These are phyloP conservation scores for Stagonosporopsis vannaccii DNA, from an alignment of 2,329 filamentous ascomycete genomes.

Conservation along the genomic window DNA sequence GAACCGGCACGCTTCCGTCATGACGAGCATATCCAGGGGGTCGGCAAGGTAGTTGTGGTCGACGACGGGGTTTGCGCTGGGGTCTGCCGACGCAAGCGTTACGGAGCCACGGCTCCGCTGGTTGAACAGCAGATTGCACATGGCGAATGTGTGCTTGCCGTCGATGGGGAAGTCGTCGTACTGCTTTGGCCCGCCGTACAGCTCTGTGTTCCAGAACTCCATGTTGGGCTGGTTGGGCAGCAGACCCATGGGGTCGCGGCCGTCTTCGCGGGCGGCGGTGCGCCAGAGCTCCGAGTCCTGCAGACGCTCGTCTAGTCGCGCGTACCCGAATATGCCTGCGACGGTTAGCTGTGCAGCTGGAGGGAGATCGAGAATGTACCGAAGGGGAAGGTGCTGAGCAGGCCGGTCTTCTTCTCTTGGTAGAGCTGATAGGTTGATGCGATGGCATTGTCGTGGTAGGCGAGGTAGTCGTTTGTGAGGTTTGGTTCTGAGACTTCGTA, in stretches of 20 bases:
- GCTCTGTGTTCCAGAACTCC: conserved; percentile 69
- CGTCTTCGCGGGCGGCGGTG: conserved; percentile 52
- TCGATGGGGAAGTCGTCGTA: conserved; percentile 62
- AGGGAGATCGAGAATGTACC: conserved; percentile 31
- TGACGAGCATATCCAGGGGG: conserved; percentile 64
- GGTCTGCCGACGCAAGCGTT: conserved; percentile 57
- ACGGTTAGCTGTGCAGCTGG: not conserved
- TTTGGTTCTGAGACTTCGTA: conserved; percentile 66
- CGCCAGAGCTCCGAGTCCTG: conserved; percentile 63
- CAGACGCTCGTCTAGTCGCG: conserved; percentile 67
- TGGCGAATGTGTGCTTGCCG: conserved; percentile 63
- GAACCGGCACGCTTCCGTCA: conserved; percentile 65
- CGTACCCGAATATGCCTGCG: conserved; percentile 62
- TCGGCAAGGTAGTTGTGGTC: conserved; percentile 67
- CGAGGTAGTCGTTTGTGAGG: conserved; percentile 63
- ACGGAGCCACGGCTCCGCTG: conserved; percentile 65
- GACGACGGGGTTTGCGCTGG: conserved; percentile 62
- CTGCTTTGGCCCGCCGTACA: conserved; percentile 67
- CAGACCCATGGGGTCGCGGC: conserved; percentile 69
- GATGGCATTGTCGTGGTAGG: conserved; percentile 62
- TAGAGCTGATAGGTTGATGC: conserved; percentile 62
- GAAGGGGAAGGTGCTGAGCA: conserved; percentile 68
- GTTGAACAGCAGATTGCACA: conserved; percentile 65
- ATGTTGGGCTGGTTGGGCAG: conserved; percentile 64
- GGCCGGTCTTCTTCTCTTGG: conserved; percentile 65